A percentile compares a stretch with the other conserved stretches of the same genome.
Evolutionary conservation across 768 basidiomycete genomes (phyloP).

Genomic region (Mycena epipterygia): DNA sequence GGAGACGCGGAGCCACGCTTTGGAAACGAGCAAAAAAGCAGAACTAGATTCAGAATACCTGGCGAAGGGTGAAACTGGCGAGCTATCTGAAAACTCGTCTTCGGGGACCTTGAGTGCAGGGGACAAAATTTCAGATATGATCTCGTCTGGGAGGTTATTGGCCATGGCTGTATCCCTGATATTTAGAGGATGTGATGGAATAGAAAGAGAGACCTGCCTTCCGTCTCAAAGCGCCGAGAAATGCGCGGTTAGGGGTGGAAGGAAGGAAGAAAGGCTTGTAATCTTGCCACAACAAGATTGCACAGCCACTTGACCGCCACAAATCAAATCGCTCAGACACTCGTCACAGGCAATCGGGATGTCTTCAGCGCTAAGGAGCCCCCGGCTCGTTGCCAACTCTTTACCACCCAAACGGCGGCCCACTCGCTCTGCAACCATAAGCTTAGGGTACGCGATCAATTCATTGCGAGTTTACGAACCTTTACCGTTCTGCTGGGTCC

Average conservation of each 20-base stretch:
- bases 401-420: slow-evolving; percentile 22
- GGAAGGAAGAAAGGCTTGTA: background rate
- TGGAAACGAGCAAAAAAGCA: slow-evolving; percentile 15
- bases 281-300: background rate
- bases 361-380: background rate
- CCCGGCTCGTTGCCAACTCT: background rate
- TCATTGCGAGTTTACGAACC: background rate
- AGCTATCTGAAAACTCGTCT: background rate
- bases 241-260: too few species aligned
- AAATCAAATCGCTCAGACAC: background rate
- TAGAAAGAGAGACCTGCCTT: too few species aligned
- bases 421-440: background rate
- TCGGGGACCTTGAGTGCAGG: slow-evolving; percentile 20
- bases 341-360: background rate
- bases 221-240: too few species aligned
- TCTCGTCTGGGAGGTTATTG: slow-evolving; percentile 17
- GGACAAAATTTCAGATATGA: slow-evolving; percentile 13
- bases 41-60: slow-evolving; percentile 14
- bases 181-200: too few species aligned
- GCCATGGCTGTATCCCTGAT: too few species aligned
- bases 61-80: background rate
- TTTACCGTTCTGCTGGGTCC: slow-evolving; percentile 27
- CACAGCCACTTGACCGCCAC: too few species aligned
- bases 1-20: slow-evolving; percentile 27
- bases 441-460: background rate